Evolutionary conservation across 305 asterid genomes (phyloP), one percentile per base, ranked within the genome.

Genomic region (Nicotiana rustica): DNA sequence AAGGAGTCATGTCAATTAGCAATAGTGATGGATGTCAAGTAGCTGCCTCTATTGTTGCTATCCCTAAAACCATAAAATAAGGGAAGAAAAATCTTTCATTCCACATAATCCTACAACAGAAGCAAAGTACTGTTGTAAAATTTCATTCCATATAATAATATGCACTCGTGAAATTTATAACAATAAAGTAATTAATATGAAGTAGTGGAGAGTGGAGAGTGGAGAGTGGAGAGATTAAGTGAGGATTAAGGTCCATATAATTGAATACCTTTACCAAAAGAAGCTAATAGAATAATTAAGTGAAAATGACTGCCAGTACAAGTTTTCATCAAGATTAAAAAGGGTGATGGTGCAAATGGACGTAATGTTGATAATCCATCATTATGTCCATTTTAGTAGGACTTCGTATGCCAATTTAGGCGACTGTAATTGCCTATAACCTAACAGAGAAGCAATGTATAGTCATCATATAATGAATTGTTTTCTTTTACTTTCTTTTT

Each of bases 331-430:
- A 85, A 66, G 69, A 83, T 77, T 76, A 60, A 81, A 68, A 82
- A 83, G 41, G 70, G 73, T 68, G 82, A 76, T 83, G 87, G 15
- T 29, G 70, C 59, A 15, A 67, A 67, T 73, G 56, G 79, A 85
- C 44, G 55, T 79, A 71, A 62, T 82, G 41, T 85, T 6, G 69
- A 79, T 55, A 61, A 82, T 83, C 77, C 67, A 82, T 69, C 66
- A 82, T 62, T 62, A 77, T 82, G 60, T 83, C 84, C 49, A 18
- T 25, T 25, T 79, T 10, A 73, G 68, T 25, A 79, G 29, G 44
- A 57, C 64, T 73, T 73, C 12, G n/a, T 13, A 66, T 41, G 82
- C 14, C 82, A 62, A 62, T 33, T 62, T 79, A 56, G 82, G 68
- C 9, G 79, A 14, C 64, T 49, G 21, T 73, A 73, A 14, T 73